Evolutionary conservation across 2,329 filamentous ascomycete genomes (phyloP).

Genomic region (Ascocoryne sarcoides): DNA sequence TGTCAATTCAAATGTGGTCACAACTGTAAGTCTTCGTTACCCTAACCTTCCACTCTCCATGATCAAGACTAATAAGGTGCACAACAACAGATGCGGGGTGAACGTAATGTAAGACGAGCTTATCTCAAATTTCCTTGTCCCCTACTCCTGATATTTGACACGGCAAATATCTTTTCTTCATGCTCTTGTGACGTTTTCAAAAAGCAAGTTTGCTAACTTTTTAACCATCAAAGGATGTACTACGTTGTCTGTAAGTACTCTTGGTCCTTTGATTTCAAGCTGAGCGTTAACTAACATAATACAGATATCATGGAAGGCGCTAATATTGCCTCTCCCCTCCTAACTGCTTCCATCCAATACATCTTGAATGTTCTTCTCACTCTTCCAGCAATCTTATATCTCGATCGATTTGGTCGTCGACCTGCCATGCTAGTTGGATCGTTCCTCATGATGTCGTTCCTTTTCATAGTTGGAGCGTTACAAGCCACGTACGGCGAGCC

Average conservation of each 20-base stretch:
- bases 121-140: too few relatives aligned
- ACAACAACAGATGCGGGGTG: constrained; percentile 71
- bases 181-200: too few relatives aligned
- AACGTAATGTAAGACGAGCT: too few relatives aligned
- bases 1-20: constrained; percentile 69
- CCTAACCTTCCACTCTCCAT: too few relatives aligned
- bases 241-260: constrained; percentile 50
- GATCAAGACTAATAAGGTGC: too few relatives aligned
- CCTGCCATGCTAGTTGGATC: constrained; percentile 55
- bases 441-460: constrained; percentile 51
- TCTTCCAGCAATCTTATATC: constrained; percentile 62
- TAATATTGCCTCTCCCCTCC: constrained; percentile 47
- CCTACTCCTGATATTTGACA: too few relatives aligned
- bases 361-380: constrained; percentile 76
- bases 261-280: too few relatives aligned
- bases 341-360: constrained; percentile 63
- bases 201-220: too few relatives aligned
- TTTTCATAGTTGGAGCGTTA: constrained; percentile 54
- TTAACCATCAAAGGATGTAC: too few relatives aligned
- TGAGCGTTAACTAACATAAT: constrained; percentile 7
- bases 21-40: too few relatives aligned
- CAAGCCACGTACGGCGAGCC: constrained; percentile 50
- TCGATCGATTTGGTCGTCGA: constrained; percentile 69
- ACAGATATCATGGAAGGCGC: constrained; percentile 59
- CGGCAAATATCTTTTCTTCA: too few relatives aligned